Evolutionary conservation across 2,329 filamentous ascomycete genomes (phyloP), one percentile per base, ranked within the genome.

Genomic region (Lojkania enalia): DNA sequence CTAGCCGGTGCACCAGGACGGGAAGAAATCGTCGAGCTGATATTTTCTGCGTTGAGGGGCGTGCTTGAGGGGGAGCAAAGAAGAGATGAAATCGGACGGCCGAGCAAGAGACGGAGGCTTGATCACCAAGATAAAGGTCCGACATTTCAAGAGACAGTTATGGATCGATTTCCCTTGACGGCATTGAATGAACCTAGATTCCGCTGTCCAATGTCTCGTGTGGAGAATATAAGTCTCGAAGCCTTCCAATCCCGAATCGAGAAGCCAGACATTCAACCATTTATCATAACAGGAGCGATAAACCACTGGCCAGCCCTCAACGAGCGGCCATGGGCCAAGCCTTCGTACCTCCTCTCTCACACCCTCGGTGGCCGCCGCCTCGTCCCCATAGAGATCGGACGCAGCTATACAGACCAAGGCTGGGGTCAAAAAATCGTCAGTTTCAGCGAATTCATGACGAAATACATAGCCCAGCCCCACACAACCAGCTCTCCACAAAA

Each of bases 381-480:
- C 0, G 88, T 97, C 0, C 92, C 92, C 0, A 80, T 96, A 2
- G 91, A 97, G 66, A 70, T 94, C 2, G 92, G 94, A 0, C 77
- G 87, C 35, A 94, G 87, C 61, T 99, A 97, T 63, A 91, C 90
- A 1, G 90, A 96, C 52, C 80, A 82, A 15, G 85, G 78, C 16
- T 96, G 92, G 91, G 84, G 85, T 0, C 92, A 97, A 68, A 80
- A 83, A 42, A 83, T 97, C 19, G 80, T 95, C 37, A 75, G 81
- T 0, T 95, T 97, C 58, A 71, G 74, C 4, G 74, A 85, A 1
- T 95, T 96, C 54, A 72, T 96, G 36, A 55, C 74, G 4, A 67
- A 67, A 1, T 84, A 88, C 61, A 29, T 19, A 21, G 15, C 4
- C 23, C 31, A 1, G 5, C 9, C 14, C 39, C 13, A 12, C 18